Conservation (phyloP, 441 rosid genomes). For the Bocquillonia castaneifolia region DNA sequence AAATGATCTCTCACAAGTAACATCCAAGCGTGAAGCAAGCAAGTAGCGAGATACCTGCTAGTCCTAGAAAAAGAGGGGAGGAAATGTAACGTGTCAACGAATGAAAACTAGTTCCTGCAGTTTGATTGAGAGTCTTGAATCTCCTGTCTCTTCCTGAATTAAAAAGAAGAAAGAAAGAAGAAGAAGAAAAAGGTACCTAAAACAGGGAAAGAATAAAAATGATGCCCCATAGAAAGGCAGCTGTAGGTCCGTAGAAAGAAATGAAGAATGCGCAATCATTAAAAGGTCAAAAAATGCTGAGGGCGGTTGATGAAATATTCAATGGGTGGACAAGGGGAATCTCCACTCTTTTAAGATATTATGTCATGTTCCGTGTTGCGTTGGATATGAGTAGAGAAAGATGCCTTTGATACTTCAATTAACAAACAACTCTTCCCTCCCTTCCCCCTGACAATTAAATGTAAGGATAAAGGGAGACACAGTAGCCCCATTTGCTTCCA, state of each 20-base stretch:
- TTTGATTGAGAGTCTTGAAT: too few species aligned
- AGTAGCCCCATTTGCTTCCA: background rate
- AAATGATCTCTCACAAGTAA: background rate
- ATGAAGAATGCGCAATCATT: background rate
- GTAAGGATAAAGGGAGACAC: background rate
- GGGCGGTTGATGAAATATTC: background rate
- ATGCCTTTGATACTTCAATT: background rate
- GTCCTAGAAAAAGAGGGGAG: too few species aligned
- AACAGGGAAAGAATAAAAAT: background rate
- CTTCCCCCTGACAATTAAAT: background rate
- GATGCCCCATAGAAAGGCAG: background rate
- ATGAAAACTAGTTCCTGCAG: too few species aligned
- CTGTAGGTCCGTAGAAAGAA: constrained; percentile 3
- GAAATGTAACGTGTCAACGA: background rate
- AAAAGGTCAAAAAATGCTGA: background rate
- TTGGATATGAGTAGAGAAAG: background rate
- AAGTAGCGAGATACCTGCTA: too few species aligned
- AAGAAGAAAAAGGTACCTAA: too few species aligned
- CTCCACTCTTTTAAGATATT: background rate
- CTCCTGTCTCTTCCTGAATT: too few species aligned
- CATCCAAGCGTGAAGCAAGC: background rate
- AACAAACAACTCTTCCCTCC: background rate
- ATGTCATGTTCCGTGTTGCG: background rate
- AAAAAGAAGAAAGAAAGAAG: too few species aligned
- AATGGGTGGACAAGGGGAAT: constrained; percentile 1